Evolutionary conservation across 805 yeast genomes (phyloP).

Genomic region (Saturnispora gosingensis): DNA sequence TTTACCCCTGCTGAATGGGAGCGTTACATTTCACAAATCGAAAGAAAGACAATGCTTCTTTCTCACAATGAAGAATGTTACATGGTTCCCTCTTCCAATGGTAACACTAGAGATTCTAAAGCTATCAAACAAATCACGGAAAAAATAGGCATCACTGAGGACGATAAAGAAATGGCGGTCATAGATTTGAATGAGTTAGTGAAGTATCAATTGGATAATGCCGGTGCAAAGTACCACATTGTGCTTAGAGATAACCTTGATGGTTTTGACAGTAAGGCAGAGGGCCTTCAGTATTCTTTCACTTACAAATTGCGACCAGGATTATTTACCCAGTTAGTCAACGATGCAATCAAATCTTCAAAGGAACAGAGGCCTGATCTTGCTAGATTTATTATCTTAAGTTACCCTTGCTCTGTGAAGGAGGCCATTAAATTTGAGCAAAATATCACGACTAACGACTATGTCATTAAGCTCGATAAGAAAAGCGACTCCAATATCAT

Average conservation of each 20-base stretch:
- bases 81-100: constrained; percentile 22
- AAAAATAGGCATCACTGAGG: constrained; percentile 8
- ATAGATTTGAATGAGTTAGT: constrained; percentile 46
- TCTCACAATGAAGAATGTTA: constrained; percentile 21
- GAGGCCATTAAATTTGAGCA: constrained; percentile 70
- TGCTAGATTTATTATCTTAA: constrained; percentile 41
- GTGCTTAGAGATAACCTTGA: constrained; percentile 38
- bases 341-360: constrained; percentile 25
- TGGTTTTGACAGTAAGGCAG: constrained; percentile 20
- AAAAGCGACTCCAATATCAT: constrained; percentile 39
- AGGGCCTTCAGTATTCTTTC: constrained; percentile 23
- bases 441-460: constrained; percentile 44
- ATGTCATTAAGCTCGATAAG: constrained; percentile 28
- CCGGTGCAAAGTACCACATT: constrained; percentile 36
- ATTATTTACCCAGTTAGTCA: constrained; percentile 41
- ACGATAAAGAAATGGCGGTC: constrained; percentile 19
- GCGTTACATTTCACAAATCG: constrained; percentile 28
- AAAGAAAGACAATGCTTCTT: constrained; percentile 24
- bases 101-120: constrained; percentile 9
- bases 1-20: constrained; percentile 43
- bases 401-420: constrained; percentile 52
- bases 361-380: constrained; percentile 25
- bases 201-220: constrained; percentile 31
- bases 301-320: constrained; percentile 32
- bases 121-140: constrained; percentile 12